Evolutionary conservation across 2,329 filamentous ascomycete species (phyloP).

Genomic region (Fragosphaeria purpurea): DNA sequence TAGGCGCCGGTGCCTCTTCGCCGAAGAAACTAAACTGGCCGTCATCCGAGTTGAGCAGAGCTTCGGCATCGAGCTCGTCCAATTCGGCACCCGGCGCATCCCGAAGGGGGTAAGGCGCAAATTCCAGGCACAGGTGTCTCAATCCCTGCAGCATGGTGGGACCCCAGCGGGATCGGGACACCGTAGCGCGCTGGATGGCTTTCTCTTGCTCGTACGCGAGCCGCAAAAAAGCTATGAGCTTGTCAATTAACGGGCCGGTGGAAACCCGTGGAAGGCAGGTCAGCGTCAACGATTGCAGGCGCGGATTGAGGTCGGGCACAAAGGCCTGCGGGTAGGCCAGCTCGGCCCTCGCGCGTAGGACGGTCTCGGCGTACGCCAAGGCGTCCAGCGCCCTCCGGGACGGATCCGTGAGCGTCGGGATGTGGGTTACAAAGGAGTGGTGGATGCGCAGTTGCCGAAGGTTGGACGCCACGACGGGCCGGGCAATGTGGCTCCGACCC

Average conservation of each 20-base stretch:
- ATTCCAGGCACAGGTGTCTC: conserved; percentile 44
- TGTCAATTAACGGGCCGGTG: conserved; percentile 36
- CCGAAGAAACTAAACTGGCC: conserved; percentile 39
- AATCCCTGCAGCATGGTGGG: conserved; percentile 40
- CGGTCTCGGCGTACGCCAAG: conserved; percentile 34
- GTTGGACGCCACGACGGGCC: conserved; percentile 43
- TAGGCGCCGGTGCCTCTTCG: conserved; percentile 1
- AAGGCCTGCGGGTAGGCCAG: conserved; percentile 38
- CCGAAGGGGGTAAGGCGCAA: conserved; percentile 34
- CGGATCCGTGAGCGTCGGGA: conserved; percentile 34
- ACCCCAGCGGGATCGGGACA: conserved; percentile 21
- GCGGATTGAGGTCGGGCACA: conserved; percentile 46
- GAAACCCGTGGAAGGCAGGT: conserved; percentile 45
- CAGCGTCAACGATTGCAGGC: conserved; percentile 41
- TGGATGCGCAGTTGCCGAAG: conserved; percentile 45
- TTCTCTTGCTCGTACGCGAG: conserved; percentile 39
- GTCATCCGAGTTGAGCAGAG: conserved; percentile 27
- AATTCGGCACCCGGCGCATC: conserved; percentile 19
- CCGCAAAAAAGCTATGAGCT: conserved; percentile 37
- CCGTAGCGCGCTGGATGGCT: conserved; percentile 25
- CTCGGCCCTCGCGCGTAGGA: conserved; percentile 31
- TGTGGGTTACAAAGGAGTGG: conserved; percentile 49
- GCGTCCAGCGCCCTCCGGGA: conserved; percentile 26
- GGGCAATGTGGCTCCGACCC: conserved; percentile 36
- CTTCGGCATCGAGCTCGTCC: conserved; percentile 30